phyloP scores from a whole-genome alignment of 192 early-diverging fungal genomes.

The Paraglomus occultum region DNA sequence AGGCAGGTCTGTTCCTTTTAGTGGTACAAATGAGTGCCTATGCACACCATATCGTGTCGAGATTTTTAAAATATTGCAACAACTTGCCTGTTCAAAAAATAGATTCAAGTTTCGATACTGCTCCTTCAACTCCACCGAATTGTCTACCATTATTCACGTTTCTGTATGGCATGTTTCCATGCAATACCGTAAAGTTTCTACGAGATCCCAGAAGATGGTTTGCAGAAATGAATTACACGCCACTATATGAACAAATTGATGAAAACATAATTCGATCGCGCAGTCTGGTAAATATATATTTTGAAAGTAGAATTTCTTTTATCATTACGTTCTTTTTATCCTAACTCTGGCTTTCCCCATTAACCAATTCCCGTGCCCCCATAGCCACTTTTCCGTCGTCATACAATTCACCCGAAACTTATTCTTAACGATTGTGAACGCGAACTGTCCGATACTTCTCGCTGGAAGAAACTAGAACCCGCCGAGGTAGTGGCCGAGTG shows the following conservation, averaged over 20 bases:
- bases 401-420: constrained; percentile 55
- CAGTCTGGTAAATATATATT: constrained; percentile 31
- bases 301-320: background rate
- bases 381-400: constrained; percentile 42
- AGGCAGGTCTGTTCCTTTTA: no score
- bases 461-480: constrained; percentile 60
- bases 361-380: no score
- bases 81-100: no score
- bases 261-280: constrained; percentile 40
- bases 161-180: constrained; percentile 57
- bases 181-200: constrained; percentile 51
- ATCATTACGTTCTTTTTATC: background rate
- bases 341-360: no score
- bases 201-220: constrained; percentile 20
- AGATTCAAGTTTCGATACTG: constrained; percentile 27
- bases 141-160: constrained; percentile 45
- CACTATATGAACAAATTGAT: constrained; percentile 41
- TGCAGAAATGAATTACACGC: constrained; percentile 19
- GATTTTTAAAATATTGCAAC: no score
- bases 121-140: constrained; percentile 24
- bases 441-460: constrained; percentile 44
- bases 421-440: constrained; percentile 39
- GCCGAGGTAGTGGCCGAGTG: constrained; percentile 58
- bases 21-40: no score
- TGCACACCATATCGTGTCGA: no score